Conservation (phyloP, 306 rosid genomes). For the Quercus variabilis region DNA sequence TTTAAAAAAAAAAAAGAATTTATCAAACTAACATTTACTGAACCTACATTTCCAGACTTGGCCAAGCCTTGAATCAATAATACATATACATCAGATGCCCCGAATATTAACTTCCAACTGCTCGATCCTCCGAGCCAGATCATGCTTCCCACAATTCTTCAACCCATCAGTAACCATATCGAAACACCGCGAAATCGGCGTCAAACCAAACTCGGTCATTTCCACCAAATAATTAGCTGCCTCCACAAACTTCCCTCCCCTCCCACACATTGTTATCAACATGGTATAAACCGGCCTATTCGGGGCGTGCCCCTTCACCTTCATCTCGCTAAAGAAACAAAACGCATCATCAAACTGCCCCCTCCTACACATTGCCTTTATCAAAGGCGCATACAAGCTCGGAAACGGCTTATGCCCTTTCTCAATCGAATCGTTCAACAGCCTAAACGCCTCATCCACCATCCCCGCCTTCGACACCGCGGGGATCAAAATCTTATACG, state of each 20-base stretch:
- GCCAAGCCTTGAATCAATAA: too few species aligned
- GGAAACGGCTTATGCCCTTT: constrained; percentile 78
- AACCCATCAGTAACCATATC: constrained; percentile 88
- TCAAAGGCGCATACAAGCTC: constrained; percentile 68
- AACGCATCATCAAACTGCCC: constrained; percentile 90
- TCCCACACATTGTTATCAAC: constrained; percentile 87
- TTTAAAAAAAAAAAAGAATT: too few species aligned
- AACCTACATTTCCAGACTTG: too few species aligned
- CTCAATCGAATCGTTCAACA: constrained; percentile 59
- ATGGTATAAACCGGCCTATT: constrained; percentile 85
- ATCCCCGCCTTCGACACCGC: constrained; percentile 54
- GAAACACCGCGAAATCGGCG: constrained; percentile 71
- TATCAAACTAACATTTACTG: too few species aligned
- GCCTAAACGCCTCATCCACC: constrained; percentile 67
- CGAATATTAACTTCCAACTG: constrained; percentile 61
- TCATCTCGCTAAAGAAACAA: constrained; percentile 89
- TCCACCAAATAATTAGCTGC: constrained; percentile 80
- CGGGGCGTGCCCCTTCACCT: constrained; percentile 83
- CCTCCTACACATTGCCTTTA: constrained; percentile 74
- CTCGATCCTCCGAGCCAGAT: constrained; percentile 73
- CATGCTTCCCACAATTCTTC: constrained; percentile 90
- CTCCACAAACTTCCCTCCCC: constrained; percentile 75
- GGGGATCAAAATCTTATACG: constrained; percentile 74
- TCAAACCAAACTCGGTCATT: constrained; percentile 80
- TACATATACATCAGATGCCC: constrained; percentile 34